A percentile compares a stretch with the other conserved stretches of the same genome.
Evolutionary conservation across 805 yeast species (phyloP).

Genomic region (Cyberlindnera mrakii): DNA sequence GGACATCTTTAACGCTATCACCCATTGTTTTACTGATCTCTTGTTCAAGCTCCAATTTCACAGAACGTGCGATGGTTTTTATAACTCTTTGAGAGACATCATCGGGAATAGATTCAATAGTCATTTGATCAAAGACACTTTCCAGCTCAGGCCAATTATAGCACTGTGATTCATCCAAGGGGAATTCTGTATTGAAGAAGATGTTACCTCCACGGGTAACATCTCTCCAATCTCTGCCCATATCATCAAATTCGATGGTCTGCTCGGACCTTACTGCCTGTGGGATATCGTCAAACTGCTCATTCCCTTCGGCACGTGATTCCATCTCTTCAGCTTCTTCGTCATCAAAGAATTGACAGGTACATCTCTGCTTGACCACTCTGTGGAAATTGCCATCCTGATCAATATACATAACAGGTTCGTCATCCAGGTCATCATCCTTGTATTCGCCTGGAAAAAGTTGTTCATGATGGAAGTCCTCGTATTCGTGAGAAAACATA

Average conservation of each 20-base stretch:
- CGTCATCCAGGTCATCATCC: slow-evolving; percentile 28
- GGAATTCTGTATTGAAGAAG: slow-evolving; percentile 21
- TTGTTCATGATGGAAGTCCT: slow-evolving; percentile 31
- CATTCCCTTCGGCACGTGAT: slow-evolving; percentile 8
- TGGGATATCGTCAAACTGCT: slow-evolving; percentile 15
- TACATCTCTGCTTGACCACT: slow-evolving; percentile 19
- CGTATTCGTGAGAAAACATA: slow-evolving; percentile 52
- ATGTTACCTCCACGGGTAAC: slow-evolving; percentile 55
- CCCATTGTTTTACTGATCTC: slow-evolving; percentile 24
- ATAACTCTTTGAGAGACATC: slow-evolving; percentile 34
- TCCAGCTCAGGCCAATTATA: slow-evolving; percentile 21
- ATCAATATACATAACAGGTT: slow-evolving; percentile 21
- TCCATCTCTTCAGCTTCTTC: slow-evolving; percentile 11
- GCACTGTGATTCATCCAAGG: slow-evolving; percentile 10
- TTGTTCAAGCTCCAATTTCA: slow-evolving; percentile 36
- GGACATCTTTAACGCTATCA: slow-evolving; percentile 18
- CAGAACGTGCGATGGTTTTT: slow-evolving; percentile 48
- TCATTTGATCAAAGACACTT: slow-evolving; percentile 22
- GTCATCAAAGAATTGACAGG: slow-evolving; percentile 21
- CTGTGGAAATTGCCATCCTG: slow-evolving; percentile 23
- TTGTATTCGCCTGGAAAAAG: slow-evolving; percentile 20
- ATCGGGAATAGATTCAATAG: slow-evolving; percentile 21
- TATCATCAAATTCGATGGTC: slow-evolving; percentile 45
- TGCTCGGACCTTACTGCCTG: slow-evolving; percentile 31
- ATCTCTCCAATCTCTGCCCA: slow-evolving; percentile 70